Base-by-base conservation (phyloP, 73 alveolate genomes). In the Urostyla sp. region DNA sequence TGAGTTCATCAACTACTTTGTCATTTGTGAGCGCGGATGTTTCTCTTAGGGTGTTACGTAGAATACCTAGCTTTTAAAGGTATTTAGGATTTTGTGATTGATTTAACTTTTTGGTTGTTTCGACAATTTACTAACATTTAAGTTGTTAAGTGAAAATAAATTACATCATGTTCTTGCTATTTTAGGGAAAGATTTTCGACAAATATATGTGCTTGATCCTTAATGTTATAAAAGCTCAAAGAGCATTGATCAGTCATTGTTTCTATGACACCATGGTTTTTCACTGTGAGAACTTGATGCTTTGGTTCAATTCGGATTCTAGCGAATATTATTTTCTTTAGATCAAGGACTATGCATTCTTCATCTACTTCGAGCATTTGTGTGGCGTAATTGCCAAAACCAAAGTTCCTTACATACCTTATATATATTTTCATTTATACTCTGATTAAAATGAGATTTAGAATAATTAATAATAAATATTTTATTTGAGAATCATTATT, bases 231-330 rank as follows among this genome's bases (percentile, higher is more conserved):
- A 28, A 69, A 69, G 31, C 69, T 69, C 36, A 69, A 24, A 10
- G 83, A 69, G 54, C 72, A 46, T 40, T 69, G 72, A 49, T 69
- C 83, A 24, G 34, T 69, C 83, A 69, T 69, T 7, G 69, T 49
- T 35, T 69, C 83, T 15, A 38, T 34, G 21, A 48, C 72, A 6
- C 83, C 83, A 49, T 69, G 83, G 49, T n/a, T n/a, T 4, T 46
- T 69, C 8, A 69, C 31, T 28, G 34, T 52, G n/a, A 69, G 55
- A 21, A 37, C 24, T 27, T 69, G 38, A 31, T 10, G 49, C 32
- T 69, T 69, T 52, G 48, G 52, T 27, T 69, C 83, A n/a, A 69
- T 46, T n/a, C 83, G 44, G 26, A 49, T 69, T n/a, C 83, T 49
- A 36, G 83, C 83, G 30, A 69, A 69, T 2, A 69, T 69, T 69